These are phyloP conservation scores for Hevea brasiliensis DNA, from an alignment of 345 rosid species.

Conservation along the genomic window DNA sequence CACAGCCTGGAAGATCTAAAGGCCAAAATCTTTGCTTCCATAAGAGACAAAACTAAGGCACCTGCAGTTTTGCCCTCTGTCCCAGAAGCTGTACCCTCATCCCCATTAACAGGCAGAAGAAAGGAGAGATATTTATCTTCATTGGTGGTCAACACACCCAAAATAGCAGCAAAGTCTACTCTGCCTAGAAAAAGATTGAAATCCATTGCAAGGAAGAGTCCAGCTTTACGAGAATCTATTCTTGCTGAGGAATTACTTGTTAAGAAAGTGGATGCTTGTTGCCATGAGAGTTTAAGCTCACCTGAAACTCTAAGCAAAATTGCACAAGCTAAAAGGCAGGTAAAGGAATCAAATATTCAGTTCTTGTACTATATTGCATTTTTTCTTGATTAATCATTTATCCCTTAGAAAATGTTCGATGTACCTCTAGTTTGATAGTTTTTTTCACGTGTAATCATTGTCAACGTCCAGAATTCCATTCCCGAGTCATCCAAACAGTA, in stretches of 20 bases:
- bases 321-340: slow-evolving; percentile 32
- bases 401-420: not conserved
- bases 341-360: slow-evolving; percentile 21
- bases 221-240: slow-evolving; percentile 9
- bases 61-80: slow-evolving; percentile 5
- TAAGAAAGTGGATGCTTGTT: slow-evolving; percentile 21
- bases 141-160: slow-evolving; percentile 29
- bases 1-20: slow-evolving; percentile 42
- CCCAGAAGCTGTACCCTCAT: slow-evolving; percentile 15
- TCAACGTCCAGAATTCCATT: slow-evolving; percentile 23
- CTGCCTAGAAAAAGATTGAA: slow-evolving; percentile 29
- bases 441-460: not conserved
- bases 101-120: slow-evolving; percentile 22
- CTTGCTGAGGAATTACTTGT: slow-evolving; percentile 11
- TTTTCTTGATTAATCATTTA: not conserved
- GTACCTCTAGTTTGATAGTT: not conserved
- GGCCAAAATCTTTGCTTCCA: slow-evolving; percentile 38
- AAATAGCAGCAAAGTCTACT: slow-evolving; percentile 16
- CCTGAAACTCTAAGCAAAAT: slow-evolving; percentile 19
- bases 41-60: slow-evolving; percentile 9
- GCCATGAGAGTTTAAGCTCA: slow-evolving; percentile 16
- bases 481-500: slow-evolving; percentile 28
- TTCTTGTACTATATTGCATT: not conserved
- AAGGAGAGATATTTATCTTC: slow-evolving; percentile 44
- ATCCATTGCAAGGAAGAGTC: slow-evolving; percentile 16